A percentile compares a stretch with the other conserved stretches of the same genome.
phyloP scores from a whole-genome alignment of 805 yeast species.

The Metschnikowia noctiluminum region DNA sequence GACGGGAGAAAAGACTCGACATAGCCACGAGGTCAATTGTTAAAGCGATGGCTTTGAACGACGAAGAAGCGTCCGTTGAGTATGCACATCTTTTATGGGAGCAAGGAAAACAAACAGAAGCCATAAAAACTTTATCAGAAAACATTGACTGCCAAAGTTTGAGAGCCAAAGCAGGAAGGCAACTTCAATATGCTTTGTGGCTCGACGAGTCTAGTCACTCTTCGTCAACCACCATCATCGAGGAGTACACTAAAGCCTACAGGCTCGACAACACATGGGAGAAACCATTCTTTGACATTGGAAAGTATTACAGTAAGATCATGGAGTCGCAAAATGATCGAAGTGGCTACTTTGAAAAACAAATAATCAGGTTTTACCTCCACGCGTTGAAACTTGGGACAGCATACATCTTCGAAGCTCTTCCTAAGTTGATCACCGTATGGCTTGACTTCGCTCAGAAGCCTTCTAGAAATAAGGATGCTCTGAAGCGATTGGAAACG shows the following conservation, averaged over 20 bases:
- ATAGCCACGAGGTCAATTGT: conserved; percentile 67
- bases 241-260: conserved; percentile 62
- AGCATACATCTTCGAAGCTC: conserved; percentile 69
- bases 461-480: conserved; percentile 23
- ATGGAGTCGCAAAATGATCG: conserved; percentile 59
- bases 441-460: conserved; percentile 77
- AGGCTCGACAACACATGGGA: conserved; percentile 60
- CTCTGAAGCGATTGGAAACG: conserved; percentile 37
- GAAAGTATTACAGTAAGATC: conserved; percentile 73
- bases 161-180: conserved; percentile 41
- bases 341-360: conserved; percentile 52
- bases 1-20: conserved; percentile 67
- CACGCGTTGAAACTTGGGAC: conserved; percentile 61
- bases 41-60: conserved; percentile 48
- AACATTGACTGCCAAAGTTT: conserved; percentile 24
- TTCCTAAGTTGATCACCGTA: conserved; percentile 84
- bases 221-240: conserved; percentile 66
- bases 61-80: conserved; percentile 59
- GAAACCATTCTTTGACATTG: conserved; percentile 75
- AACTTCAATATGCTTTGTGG: conserved; percentile 84
- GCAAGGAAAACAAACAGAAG: conserved; percentile 83
- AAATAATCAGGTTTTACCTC: conserved; percentile 54
- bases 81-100: conserved; percentile 84
- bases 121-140: conserved; percentile 60
- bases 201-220: conserved; percentile 81